phyloP scores from a whole-genome alignment of 2,329 filamentous ascomycete species.

The Neopestalotiopsis clavispora region DNA sequence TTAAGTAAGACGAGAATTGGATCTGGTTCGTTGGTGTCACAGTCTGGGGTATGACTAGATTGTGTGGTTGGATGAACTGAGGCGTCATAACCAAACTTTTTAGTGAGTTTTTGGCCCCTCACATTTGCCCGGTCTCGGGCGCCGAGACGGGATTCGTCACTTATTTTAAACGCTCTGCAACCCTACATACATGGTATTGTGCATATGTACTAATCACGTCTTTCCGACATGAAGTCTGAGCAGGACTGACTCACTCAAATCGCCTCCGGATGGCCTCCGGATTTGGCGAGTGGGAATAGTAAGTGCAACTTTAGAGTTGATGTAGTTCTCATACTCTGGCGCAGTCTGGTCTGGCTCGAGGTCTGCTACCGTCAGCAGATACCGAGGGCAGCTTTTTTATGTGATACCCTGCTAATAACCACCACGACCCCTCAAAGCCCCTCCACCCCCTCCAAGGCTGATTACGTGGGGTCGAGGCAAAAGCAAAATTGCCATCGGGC shows the following conservation, averaged over 20 bases:
- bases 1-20: not conserved
- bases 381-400: not conserved
- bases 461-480: not conserved
- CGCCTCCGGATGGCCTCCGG: not conserved
- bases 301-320: no score
- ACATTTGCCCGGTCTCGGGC: not conserved
- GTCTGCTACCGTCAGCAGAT: no score
- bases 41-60: constrained; percentile 3
- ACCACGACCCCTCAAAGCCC: not conserved
- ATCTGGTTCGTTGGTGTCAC: not conserved
- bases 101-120: constrained; percentile 4
- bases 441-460: not conserved
- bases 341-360: no score
- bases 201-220: not conserved
- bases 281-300: not conserved
- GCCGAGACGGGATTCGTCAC: not conserved
- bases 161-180: not conserved
- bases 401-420: not conserved
- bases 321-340: no score
- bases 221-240: not conserved
- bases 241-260: not conserved
- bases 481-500: not conserved
- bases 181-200: not conserved
- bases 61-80: constrained; percentile 1
- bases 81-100: not conserved